Base-by-base conservation (phyloP, 257 asterid genomes). In the Orobanche coerulescens region DNA sequence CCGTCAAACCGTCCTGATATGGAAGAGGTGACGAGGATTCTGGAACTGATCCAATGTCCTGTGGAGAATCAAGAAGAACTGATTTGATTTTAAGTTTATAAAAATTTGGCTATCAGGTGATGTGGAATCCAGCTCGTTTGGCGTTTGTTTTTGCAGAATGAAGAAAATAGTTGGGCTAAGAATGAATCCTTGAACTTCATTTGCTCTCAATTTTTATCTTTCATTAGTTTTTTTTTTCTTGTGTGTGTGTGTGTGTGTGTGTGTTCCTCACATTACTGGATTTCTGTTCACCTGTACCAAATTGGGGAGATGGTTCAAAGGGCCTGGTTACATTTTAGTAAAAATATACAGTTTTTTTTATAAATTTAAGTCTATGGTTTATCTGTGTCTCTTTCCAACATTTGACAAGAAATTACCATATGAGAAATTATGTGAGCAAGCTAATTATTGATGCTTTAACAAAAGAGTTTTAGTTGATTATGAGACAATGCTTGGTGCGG, bases 1-100 rank as follows among this genome's bases (percentile, higher is more conserved):
- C 95, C 96, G 1, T 88, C 96, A 0, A 88, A 78, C 54, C 80
- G 95, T 13, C 93, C 96, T 1, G 93, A 83, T 44, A 88, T 88
- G 96, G 95, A 79, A 23, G 95, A 88, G 70, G 96, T 85, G 61
- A 71, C 86, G 62, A 76, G 75, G 70, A 88, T 88, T 50, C 73
- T 88, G 86, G 96, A 85, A 57, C 66, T 88, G 4, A 78, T 88
- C 19, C 76, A 70, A 54, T 71, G 79, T 73, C 81, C 95, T 24
- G 40, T 73, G 6, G 84, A 71, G 68, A 72, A 73, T 62, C 87
- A 64, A 22, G 85, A 74, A 65, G 89, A 78, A 25, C 26, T 78
- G 46, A n/a, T 36, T 30, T 30, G 25, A 26, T 44, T 49, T n/a
- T 5, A 47, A 19, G 28, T 51, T 51, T 0, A 30, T 34, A 53